Conservation (phyloP, 148 eudicot species). For the Drosera capensis region DNA sequence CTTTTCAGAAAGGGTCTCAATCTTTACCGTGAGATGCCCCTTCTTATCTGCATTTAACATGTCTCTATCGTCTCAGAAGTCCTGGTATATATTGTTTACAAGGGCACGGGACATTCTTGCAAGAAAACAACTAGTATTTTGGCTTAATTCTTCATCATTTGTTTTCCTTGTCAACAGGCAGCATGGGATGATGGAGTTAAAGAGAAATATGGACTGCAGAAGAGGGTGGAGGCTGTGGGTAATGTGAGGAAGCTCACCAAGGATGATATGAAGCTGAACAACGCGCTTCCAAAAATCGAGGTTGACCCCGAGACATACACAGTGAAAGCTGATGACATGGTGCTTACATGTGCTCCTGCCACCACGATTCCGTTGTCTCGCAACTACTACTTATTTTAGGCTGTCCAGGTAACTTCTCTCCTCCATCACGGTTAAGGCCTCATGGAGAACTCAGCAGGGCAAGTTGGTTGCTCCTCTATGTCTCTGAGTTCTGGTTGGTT, state of each 20-base stretch:
- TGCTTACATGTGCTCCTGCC: conserved; percentile 62
- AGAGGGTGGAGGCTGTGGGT: conserved; percentile 73
- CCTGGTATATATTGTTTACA: too few species aligned
- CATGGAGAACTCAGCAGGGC: too few species aligned
- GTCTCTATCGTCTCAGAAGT: too few species aligned
- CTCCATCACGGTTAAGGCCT: not conserved
- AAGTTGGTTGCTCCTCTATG: too few species aligned
- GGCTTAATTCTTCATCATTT: not conserved
- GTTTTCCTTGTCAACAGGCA: conserved; percentile 27
- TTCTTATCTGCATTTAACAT: too few species aligned
- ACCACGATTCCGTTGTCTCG: conserved; percentile 64
- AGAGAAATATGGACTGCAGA: conserved; percentile 47
- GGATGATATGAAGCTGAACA: conserved; percentile 89
- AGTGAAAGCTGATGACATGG: conserved; percentile 62
- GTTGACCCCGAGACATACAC: conserved; percentile 83
- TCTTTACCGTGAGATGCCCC: too few species aligned
- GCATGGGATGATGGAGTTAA: conserved; percentile 51
- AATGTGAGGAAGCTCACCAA: conserved; percentile 55
- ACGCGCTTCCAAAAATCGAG: conserved; percentile 63
- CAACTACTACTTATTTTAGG: conserved; percentile 71
- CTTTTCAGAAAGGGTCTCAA: too few species aligned
- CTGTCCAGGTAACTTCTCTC: not conserved
- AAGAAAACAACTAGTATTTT: too few species aligned
- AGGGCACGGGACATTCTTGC: too few species aligned
- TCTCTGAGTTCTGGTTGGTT: too few species aligned